These are phyloP conservation scores for Scedosporium apiospermum DNA, from an alignment of 2,329 filamentous ascomycete species.

Conservation along the genomic window DNA sequence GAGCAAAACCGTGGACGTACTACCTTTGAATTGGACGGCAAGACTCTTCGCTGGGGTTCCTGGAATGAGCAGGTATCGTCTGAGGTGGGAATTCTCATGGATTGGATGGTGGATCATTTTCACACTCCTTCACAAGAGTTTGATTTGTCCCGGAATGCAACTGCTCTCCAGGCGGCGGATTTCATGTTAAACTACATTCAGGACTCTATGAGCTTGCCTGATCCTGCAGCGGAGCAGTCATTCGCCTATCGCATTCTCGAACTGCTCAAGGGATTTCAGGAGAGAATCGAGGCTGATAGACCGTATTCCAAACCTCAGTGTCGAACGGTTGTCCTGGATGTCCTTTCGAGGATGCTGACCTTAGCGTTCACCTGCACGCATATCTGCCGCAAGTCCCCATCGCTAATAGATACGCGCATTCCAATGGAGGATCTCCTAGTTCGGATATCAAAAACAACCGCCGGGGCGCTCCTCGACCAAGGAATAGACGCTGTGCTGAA, in stretches of 20 bases:
- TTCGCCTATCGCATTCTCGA: constrained; percentile 36
- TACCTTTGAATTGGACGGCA: constrained; percentile 37
- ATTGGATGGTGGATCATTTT: constrained; percentile 44
- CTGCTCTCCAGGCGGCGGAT: constrained; percentile 22
- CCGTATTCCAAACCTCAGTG: constrained; percentile 10
- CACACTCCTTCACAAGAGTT: constrained; percentile 10
- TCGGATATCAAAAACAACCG: background rate
- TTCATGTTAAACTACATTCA: constrained; percentile 41
- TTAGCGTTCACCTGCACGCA: constrained; percentile 15
- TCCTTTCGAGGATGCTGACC: constrained; percentile 26
- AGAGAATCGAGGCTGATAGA: constrained; percentile 18
- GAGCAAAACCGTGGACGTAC: constrained; percentile 20
- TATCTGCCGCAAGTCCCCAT: constrained; percentile 29
- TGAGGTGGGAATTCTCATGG: constrained; percentile 51
- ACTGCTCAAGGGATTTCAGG: constrained; percentile 28
- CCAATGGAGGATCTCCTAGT: constrained; percentile 33
- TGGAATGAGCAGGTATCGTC: constrained; percentile 53
- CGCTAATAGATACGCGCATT: constrained; percentile 25
- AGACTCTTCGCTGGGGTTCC: constrained; percentile 40
- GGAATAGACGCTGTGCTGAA: constrained; percentile 33
- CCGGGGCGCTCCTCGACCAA: constrained; percentile 7
- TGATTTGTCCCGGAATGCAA: constrained; percentile 10
- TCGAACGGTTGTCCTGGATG: constrained; percentile 22
- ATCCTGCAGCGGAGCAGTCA: constrained; percentile 22
- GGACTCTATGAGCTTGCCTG: constrained; percentile 28